Percentiles rank a stretch among this genome's conserved stretches.
phyloP scores from a whole-genome alignment of 202 grass and related monocot genomes.

The Setaria viridis region DNA sequence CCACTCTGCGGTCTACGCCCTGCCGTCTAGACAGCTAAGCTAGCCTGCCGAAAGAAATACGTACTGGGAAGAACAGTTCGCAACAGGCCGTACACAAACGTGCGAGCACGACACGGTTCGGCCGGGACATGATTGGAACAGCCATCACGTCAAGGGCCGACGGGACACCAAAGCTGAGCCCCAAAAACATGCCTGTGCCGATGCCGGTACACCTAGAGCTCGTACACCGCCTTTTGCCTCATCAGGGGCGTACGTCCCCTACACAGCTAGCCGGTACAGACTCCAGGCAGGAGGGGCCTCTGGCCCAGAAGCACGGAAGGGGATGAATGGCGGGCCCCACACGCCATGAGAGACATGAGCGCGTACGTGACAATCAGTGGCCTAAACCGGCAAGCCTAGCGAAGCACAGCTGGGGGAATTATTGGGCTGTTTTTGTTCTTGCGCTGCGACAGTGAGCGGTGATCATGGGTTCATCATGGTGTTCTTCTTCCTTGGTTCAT shows the following conservation, averaged over 20 bases:
- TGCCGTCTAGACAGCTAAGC: no score
- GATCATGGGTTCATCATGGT: conserved; percentile 39
- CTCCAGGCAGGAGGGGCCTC: background rate
- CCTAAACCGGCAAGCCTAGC: conserved; percentile 42
- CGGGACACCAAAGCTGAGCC: background rate
- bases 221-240: background rate
- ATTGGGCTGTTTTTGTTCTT: conserved; percentile 17
- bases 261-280: background rate
- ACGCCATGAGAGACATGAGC: background rate
- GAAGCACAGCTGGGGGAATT: conserved; percentile 45
- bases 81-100: background rate
- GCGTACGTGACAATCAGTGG: conserved; percentile 34
- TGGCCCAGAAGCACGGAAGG: background rate
- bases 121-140: conserved; percentile 28
- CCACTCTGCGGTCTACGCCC: no score
- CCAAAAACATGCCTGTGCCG: conserved; percentile 21
- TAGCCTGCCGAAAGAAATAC: no score
- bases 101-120: conserved; percentile 3
- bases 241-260: background rate
- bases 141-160: conserved; percentile 16
- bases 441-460: background rate
- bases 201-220: background rate
- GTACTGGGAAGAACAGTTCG: no score
- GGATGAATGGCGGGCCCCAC: background rate
- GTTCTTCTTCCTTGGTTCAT: background rate